Conservation (phyloP, 2,329 filamentous ascomycete species). For the Ceratocystis harringtonii region DNA sequence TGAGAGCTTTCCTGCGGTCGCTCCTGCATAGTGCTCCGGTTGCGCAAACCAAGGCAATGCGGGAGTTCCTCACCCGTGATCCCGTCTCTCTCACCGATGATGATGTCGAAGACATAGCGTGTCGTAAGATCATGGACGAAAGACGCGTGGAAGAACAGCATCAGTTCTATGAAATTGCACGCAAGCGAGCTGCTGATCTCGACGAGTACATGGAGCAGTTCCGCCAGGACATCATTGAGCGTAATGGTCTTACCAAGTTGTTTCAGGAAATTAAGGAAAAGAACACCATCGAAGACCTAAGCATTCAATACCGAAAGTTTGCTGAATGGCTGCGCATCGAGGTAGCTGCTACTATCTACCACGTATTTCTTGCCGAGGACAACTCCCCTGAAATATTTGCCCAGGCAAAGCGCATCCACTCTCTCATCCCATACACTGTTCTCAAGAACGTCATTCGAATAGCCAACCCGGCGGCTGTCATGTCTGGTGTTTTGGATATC, state of each 20-base stretch:
- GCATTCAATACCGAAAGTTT: conserved; percentile 93
- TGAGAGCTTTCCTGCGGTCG: conserved; percentile 79
- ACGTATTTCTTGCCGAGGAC: conserved; percentile 92
- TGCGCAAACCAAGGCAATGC: conserved; percentile 66
- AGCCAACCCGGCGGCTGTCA: conserved; percentile 89
- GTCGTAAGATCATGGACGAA: conserved; percentile 69
- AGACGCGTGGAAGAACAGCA: conserved; percentile 84
- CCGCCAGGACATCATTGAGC: conserved; percentile 50
- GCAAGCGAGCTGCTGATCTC: conserved; percentile 75
- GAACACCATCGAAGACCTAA: conserved; percentile 71
- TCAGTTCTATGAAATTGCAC: conserved; percentile 88
- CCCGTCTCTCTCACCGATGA: conserved; percentile 64
- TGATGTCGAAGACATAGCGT: conserved; percentile 66
- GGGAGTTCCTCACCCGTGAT: conserved; percentile 65
- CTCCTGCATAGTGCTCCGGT: conserved; percentile 73
- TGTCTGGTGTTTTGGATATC: conserved; percentile 87
- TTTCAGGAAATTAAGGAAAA: conserved; percentile 91
- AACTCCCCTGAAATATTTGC: conserved; percentile 94
- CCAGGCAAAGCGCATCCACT: conserved; percentile 87
- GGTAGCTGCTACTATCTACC: conserved; percentile 89
- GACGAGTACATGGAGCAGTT: conserved; percentile 97
- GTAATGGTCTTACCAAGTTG: conserved; percentile 75
- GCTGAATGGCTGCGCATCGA: conserved; percentile 97
- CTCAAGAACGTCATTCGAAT: conserved; percentile 96
- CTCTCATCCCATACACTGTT: conserved; percentile 78